Evolutionary conservation across 495 filamentous ascomycete species (phyloP).

Genomic region (Aspergillus homomorphus): DNA sequence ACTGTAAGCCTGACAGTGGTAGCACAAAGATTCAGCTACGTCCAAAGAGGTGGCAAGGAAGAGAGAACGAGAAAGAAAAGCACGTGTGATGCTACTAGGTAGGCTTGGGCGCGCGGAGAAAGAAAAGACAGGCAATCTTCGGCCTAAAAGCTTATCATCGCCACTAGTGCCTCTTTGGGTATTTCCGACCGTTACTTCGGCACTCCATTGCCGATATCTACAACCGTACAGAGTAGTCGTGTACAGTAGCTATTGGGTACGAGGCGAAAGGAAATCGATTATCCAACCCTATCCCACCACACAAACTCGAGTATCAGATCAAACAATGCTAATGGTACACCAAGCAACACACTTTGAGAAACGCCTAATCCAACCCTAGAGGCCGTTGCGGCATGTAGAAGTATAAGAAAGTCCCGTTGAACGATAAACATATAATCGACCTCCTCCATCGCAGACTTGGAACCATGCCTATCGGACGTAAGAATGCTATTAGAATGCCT

Average conservation of each 20-base stretch:
- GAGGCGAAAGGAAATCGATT: neutral
- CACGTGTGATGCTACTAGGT: neutral
- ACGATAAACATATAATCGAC: neutral
- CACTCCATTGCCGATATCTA: neutral
- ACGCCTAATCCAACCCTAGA: constrained; percentile 7
- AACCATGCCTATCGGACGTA: neutral
- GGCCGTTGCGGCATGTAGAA: neutral
- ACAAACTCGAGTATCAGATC: neutral
- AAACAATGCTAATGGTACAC: constrained; percentile 1
- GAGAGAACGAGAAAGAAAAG: neutral
- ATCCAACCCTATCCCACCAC: constrained; percentile 5
- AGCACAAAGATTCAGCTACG: neutral
- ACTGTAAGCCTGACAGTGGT: neutral
- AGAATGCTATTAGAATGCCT: neutral
- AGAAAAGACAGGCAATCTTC: neutral
- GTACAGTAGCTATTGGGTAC: neutral
- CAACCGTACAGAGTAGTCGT: neutral
- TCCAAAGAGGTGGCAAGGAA: neutral
- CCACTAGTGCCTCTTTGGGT: neutral
- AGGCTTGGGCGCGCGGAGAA: neutral
- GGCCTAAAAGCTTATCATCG: constrained; percentile 5
- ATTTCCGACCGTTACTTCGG: neutral
- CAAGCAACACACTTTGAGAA: constrained; percentile 4
- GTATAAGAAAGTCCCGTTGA: neutral
- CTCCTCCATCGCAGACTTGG: neutral